Evolutionary conservation across 352 stramenopile genomes (phyloP).

Genomic region (Phytophthora crassamura): DNA sequence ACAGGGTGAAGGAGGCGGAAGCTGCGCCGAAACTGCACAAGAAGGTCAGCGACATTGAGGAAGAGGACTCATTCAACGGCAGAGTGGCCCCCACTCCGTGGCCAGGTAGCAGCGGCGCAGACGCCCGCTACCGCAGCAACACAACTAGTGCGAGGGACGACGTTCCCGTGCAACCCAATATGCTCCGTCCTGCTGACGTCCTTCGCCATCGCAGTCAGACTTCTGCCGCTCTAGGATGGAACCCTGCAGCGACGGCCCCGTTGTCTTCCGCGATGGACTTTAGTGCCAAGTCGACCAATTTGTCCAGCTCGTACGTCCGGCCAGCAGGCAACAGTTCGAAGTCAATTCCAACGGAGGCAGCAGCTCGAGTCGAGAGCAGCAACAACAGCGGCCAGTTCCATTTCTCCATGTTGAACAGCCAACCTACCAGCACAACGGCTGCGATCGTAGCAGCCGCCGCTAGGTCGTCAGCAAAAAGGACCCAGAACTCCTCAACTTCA

Average conservation of each 20-base stretch:
- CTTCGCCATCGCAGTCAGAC: slow-evolving; percentile 43
- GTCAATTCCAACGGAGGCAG: neutral
- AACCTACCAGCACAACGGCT: slow-evolving; percentile 22
- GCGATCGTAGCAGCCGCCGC: slow-evolving; percentile 35
- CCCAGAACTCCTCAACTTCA: neutral
- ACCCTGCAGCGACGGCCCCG: slow-evolving; percentile 27
- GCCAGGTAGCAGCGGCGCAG: slow-evolving; percentile 19
- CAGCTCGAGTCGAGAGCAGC: slow-evolving; percentile 2
- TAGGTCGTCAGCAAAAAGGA: neutral
- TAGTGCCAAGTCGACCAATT: slow-evolving; percentile 19
- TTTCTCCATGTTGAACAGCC: slow-evolving; percentile 33
- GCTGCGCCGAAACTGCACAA: neutral
- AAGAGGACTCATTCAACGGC: slow-evolving; percentile 13
- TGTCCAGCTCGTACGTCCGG: slow-evolving; percentile 26
- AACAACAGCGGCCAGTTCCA: slow-evolving; percentile 23
- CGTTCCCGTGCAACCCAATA: slow-evolving; percentile 11
- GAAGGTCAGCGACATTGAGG: slow-evolving; percentile 5
- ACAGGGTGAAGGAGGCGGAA: slow-evolving; percentile 20
- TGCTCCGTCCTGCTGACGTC: slow-evolving; percentile 35
- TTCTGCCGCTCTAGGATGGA: slow-evolving; percentile 23
- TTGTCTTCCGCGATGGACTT: slow-evolving; percentile 22
- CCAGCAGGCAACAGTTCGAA: slow-evolving; percentile 5
- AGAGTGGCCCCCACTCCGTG: slow-evolving; percentile 18
- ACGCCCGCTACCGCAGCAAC: slow-evolving; percentile 28
- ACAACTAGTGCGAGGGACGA: slow-evolving; percentile 24